These are phyloP conservation scores for Butyriboletus loyo DNA, from an alignment of 768 basidiomycete genomes.

Conservation along the genomic window DNA sequence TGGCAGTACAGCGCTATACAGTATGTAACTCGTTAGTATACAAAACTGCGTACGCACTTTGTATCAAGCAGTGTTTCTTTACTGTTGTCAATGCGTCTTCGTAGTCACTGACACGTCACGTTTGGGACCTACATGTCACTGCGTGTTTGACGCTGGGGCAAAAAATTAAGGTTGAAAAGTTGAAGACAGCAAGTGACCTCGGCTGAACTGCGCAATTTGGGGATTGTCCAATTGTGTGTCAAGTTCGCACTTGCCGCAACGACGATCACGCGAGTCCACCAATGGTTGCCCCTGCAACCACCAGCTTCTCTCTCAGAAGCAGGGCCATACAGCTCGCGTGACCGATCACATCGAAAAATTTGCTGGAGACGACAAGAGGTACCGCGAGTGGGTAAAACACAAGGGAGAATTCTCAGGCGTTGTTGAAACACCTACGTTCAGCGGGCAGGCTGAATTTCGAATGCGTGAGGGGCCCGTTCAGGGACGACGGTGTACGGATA, in stretches of 20 bases:
- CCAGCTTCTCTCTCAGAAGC: background rate
- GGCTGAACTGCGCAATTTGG: background rate
- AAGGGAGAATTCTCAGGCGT: conserved; percentile 1
- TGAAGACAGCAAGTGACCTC: background rate
- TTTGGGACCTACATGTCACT: background rate
- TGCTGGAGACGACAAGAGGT: background rate
- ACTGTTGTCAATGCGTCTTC: background rate
- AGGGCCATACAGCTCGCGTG: background rate
- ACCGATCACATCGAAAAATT: background rate
- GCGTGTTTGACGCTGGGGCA: background rate
- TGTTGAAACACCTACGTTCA: conserved; percentile 14
- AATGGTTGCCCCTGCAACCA: background rate
- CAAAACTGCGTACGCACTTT: background rate
- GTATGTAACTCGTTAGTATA: conserved; percentile 11
- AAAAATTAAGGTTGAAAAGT: too few relatives aligned
- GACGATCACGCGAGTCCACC: conserved; percentile 7
- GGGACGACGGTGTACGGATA: conserved; percentile 19
- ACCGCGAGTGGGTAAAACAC: background rate
- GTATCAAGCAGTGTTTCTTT: background rate
- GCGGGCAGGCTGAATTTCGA: background rate
- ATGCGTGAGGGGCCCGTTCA: conserved; percentile 21
- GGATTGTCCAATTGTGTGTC: background rate
- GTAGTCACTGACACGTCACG: background rate
- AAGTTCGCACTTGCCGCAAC: background rate
- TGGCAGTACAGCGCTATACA: background rate